Base-by-base conservation (phyloP, 2,329 filamentous ascomycete genomes). In the Sporothrix pseudoabietina region DNA sequence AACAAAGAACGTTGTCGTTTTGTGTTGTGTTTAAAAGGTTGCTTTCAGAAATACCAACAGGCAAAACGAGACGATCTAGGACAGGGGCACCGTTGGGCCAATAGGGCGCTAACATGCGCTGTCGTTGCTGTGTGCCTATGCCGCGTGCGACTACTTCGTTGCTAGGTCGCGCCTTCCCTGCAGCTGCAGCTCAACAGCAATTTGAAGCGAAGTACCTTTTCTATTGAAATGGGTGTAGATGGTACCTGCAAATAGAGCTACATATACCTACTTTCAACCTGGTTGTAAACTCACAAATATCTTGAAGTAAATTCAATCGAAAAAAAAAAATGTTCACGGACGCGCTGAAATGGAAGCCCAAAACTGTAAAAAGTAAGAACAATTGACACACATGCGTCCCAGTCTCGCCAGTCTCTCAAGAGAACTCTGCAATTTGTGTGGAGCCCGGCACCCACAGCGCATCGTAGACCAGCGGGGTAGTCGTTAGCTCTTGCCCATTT, bases 401-500 rank as follows among this genome's bases (percentile, higher is more conserved):
- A 44, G 41, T 44, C 41, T 44, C 12, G 9, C 7, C 41, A 44
- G 41, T 44, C 41, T 44, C 44, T 19, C 14, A 49, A 12, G 63
- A 68, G 65, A 68, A 68, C 65, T 68, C 16, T 65, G 61, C 61
- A 63, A 26, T 19, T n/a, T 68, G 6, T 54, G 66, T 54, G 47
- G 47, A 52, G 66, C 66, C 65, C 26, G 47, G 47, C 65, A 54
- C 16, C 26, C 30, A 22, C 49, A 55, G 47, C 41, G 52, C 68
- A 70, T 57, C 35, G 68, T 22, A 59, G 68, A 44, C 68, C n/a
- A 41, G 65, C 65, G 47, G 66, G 66, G 66, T 54, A 69, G 44
- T 39, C 66, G 41, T 10, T 69, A 54, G 47, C 47, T 69, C 66
- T 69, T 69, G 66, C 66, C 47, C n/a, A 35, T 54, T 69, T 54